A percentile compares a stretch with the other conserved stretches of the same genome.
These are phyloP conservation scores for Mayamaea pseudoterrestris DNA, from an alignment of 108 stramenopile genomes.

Conservation along the genomic window DNA sequence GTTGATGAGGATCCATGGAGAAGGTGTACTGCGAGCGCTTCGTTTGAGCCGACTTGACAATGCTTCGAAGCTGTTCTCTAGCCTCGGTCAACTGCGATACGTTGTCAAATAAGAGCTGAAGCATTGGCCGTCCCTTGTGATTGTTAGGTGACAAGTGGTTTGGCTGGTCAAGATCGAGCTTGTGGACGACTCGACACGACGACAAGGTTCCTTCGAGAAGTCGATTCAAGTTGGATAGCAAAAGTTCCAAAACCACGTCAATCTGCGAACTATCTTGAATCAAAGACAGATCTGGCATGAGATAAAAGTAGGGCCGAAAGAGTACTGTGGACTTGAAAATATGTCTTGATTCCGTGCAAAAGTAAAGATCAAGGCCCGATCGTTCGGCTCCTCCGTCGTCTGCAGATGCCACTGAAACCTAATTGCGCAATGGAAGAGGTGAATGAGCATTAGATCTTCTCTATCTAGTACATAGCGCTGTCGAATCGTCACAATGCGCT, in stretches of 20 bases:
- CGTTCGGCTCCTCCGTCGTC: slow-evolving; percentile 36
- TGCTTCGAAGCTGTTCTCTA: slow-evolving; percentile 32
- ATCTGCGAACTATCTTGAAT: slow-evolving; percentile 2
- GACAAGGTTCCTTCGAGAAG: slow-evolving; percentile 41
- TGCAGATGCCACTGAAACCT: neutral
- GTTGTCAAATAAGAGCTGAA: slow-evolving; percentile 66
- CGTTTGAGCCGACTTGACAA: slow-evolving; percentile 30
- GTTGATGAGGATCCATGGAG: slow-evolving; percentile 2
- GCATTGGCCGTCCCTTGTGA: slow-evolving; percentile 30
- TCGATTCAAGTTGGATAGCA: slow-evolving; percentile 32
- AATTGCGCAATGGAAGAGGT: slow-evolving; percentile 6
- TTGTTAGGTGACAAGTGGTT: slow-evolving; percentile 53
- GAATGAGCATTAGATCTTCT: slow-evolving; percentile 2
- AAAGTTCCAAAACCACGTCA: slow-evolving; percentile 11
- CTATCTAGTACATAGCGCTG: neutral
- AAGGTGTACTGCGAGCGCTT: slow-evolving; percentile 4
- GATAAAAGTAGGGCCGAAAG: slow-evolving; percentile 91
- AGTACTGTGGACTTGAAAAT: slow-evolving; percentile 86
- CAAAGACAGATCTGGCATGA: slow-evolving; percentile 46
- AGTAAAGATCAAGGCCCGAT: slow-evolving; percentile 87
- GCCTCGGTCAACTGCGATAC: slow-evolving; percentile 66
- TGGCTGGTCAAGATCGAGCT: slow-evolving; percentile 57
- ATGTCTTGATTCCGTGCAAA: slow-evolving; percentile 37
- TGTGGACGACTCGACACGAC: slow-evolving; percentile 49
- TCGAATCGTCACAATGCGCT: neutral